These are phyloP conservation scores for Pseudozyma hubeiensis DNA, from an alignment of 1,284 basidiomycete species.

Conservation along the genomic window DNA sequence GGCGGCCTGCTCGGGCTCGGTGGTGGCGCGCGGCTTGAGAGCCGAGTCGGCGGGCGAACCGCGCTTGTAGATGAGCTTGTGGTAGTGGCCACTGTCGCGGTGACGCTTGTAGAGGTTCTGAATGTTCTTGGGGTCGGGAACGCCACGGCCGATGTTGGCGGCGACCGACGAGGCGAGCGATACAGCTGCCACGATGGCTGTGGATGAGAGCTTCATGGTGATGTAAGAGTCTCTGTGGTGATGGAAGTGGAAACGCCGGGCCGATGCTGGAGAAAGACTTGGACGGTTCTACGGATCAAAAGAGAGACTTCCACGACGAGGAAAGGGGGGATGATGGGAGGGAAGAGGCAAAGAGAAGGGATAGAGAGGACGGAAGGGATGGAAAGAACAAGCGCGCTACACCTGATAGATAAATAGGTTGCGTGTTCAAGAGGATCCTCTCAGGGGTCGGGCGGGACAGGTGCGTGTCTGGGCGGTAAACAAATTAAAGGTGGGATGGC, in stretches of 20 bases:
- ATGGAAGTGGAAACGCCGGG: not conserved
- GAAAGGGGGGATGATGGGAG: not conserved
- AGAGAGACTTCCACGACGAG: not conserved
- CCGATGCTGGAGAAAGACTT: not conserved
- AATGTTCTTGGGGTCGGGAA: slow-evolving; percentile 41
- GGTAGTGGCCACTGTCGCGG: slow-evolving; percentile 46
- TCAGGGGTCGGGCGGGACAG: not conserved
- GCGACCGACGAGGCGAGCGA: slow-evolving; percentile 39
- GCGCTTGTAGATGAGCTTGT: slow-evolving; percentile 47
- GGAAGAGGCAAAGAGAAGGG: not conserved
- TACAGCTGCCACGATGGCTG: slow-evolving; percentile 40
- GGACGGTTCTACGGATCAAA: not conserved
- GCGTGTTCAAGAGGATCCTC: not conserved
- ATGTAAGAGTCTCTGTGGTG: not conserved
- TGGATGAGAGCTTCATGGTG: slow-evolving; percentile 44
- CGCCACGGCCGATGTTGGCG: slow-evolving; percentile 56
- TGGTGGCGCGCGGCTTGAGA: slow-evolving; percentile 39
- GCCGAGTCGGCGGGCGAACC: slow-evolving; percentile 24
- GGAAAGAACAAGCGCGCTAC: not conserved
- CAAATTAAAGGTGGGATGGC: not conserved
- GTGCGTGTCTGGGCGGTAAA: not conserved
- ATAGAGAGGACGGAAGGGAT: not conserved
- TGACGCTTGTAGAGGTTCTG: slow-evolving; percentile 45
- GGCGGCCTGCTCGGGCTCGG: slow-evolving; percentile 46
- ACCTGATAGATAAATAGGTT: slow-evolving; percentile 9